Evolutionary conservation across 2,329 filamentous ascomycete genomes (phyloP).

Genomic region (Beauveria australis): DNA sequence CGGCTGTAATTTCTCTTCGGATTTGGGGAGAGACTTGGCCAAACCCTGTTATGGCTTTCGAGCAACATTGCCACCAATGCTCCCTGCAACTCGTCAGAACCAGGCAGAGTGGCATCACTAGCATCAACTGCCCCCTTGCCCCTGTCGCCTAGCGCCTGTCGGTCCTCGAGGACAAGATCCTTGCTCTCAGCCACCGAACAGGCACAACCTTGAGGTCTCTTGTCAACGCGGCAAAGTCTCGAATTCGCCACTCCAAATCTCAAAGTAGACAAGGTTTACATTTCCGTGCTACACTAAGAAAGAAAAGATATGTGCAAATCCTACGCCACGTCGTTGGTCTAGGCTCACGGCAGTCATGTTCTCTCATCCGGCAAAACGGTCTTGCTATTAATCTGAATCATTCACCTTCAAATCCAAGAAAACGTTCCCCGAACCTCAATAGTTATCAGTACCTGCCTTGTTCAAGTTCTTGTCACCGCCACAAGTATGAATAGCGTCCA

Average conservation of each 20-base stretch:
- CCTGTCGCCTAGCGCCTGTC: conserved; percentile 2
- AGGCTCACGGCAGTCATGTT: not conserved
- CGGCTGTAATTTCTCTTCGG: not conserved
- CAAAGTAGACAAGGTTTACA: not conserved
- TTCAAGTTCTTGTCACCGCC: not conserved
- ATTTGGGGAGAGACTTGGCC: not conserved
- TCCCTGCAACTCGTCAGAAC: not conserved
- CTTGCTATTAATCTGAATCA: not conserved
- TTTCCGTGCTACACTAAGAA: not conserved
- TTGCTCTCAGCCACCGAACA: not conserved
- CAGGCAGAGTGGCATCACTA: not conserved
- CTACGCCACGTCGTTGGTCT: not conserved
- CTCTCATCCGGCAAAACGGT: not conserved
- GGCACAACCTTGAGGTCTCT: not conserved
- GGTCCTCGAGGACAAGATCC: not conserved
- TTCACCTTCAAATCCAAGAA: not conserved
- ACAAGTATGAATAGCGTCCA: not conserved
- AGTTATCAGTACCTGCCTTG: not conserved
- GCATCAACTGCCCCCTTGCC: not conserved
- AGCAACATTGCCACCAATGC: conserved; percentile 2
- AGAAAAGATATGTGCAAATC: not conserved
- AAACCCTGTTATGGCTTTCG: not conserved
- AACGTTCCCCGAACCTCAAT: not conserved
- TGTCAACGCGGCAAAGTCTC: not conserved
- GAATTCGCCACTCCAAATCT: conserved; percentile 5